Conservation (phyloP, 495 filamentous ascomycete genomes). For the Aspergillus nanangensis region DNA sequence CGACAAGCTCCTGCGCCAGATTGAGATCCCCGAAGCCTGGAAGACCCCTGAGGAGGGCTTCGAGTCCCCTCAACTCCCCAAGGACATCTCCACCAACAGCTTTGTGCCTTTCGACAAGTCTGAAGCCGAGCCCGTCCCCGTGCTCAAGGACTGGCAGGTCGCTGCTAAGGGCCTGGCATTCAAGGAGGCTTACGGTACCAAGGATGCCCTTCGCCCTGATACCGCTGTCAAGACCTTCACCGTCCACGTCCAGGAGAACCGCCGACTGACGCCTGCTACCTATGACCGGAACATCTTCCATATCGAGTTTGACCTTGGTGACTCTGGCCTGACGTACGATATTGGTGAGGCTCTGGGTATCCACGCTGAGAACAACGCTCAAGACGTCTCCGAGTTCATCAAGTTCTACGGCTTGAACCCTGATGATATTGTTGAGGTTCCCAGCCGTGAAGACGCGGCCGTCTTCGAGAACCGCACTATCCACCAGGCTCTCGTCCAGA, state of each 20-base stretch:
- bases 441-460: slow-evolving; percentile 73
- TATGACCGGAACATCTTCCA: slow-evolving; percentile 99
- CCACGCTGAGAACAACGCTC: slow-evolving; percentile 84
- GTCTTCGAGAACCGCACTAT: slow-evolving; percentile 87
- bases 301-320: slow-evolving; percentile 94
- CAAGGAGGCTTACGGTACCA: slow-evolving; percentile 87
- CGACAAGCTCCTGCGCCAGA: slow-evolving; percentile 59
- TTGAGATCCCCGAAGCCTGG: slow-evolving; percentile 79
- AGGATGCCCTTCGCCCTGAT: slow-evolving; percentile 74
- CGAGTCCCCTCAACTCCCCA: slow-evolving; percentile 46
- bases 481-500: slow-evolving; percentile 87
- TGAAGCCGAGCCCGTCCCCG: slow-evolving; percentile 59
- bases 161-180: slow-evolving; percentile 85
- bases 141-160: slow-evolving; percentile 71
- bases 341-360: slow-evolving; percentile 98
- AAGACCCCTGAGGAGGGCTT: slow-evolving; percentile 57
- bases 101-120: slow-evolving; percentile 78
- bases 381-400: slow-evolving; percentile 80
- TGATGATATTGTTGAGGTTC: slow-evolving; percentile 82
- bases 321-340: slow-evolving; percentile 87
- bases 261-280: slow-evolving; percentile 76
- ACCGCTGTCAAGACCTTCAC: slow-evolving; percentile 78
- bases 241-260: slow-evolving; percentile 90
- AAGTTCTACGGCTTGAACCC: slow-evolving; percentile 78
- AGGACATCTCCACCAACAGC: slow-evolving; percentile 66